These are phyloP conservation scores for Colletotrichum liriopes DNA, from an alignment of 2,329 filamentous ascomycete genomes.

Conservation along the genomic window DNA sequence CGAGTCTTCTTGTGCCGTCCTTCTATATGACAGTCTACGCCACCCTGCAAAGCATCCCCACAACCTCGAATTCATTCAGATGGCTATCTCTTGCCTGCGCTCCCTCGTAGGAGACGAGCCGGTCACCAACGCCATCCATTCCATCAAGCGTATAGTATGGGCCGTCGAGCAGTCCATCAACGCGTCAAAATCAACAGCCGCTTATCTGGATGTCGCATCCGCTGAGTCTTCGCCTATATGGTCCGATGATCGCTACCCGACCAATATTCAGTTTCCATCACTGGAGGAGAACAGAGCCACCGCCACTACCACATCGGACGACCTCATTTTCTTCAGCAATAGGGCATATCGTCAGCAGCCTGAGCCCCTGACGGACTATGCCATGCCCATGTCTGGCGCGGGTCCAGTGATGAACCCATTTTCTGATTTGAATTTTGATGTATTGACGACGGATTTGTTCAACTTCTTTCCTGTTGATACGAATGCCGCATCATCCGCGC, in stretches of 20 bases:
- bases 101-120: slow-evolving; percentile 47
- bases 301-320: slow-evolving; percentile 26
- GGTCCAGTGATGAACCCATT: slow-evolving; percentile 15
- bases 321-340: slow-evolving; percentile 47
- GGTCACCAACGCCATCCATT: slow-evolving; percentile 47
- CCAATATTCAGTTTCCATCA: slow-evolving; percentile 45
- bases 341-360: slow-evolving; percentile 29
- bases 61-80: slow-evolving; percentile 37
- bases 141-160: slow-evolving; percentile 47
- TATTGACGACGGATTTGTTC: slow-evolving; percentile 49
- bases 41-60: slow-evolving; percentile 49
- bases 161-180: slow-evolving; percentile 44
- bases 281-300: slow-evolving; percentile 39
- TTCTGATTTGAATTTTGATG: slow-evolving; percentile 46
- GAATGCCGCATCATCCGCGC: slow-evolving; percentile 12
- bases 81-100: slow-evolving; percentile 29
- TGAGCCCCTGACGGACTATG: slow-evolving; percentile 21
- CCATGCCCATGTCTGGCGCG: slow-evolving; percentile 24
- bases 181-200: slow-evolving; percentile 35
- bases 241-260: slow-evolving; percentile 35
- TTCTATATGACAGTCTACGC: slow-evolving; percentile 49
- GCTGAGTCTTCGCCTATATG: slow-evolving; percentile 27
- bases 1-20: slow-evolving; percentile 49
- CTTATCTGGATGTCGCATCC: slow-evolving; percentile 1
- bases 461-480: slow-evolving; percentile 47